These are phyloP conservation scores for Solanum chacoense DNA, from an alignment of 305 asterid genomes.

Conservation along the genomic window DNA sequence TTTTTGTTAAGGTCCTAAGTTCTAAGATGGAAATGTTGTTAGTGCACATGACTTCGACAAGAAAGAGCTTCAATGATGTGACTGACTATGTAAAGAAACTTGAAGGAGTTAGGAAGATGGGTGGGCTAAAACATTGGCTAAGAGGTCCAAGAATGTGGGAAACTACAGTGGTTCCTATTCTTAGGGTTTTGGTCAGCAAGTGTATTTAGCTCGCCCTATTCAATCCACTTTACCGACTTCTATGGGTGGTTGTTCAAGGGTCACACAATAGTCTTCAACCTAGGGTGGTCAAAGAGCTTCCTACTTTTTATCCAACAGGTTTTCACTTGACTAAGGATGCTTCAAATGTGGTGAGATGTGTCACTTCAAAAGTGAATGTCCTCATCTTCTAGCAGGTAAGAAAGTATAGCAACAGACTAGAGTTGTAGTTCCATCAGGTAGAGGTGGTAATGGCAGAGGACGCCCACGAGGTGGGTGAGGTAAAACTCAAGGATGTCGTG, in stretches of 20 bases:
- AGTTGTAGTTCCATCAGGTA: background rate
- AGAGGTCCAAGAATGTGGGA: background rate
- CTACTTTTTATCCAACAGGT: background rate
- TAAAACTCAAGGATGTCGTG: background rate
- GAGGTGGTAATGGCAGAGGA: background rate
- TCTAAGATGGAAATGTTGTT: background rate
- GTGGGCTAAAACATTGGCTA: background rate
- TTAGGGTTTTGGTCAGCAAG: background rate
- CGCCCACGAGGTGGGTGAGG: background rate
- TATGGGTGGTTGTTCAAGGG: background rate
- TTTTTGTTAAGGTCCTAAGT: background rate
- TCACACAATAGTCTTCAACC: background rate
- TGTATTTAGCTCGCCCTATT: background rate
- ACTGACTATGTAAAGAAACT: background rate
- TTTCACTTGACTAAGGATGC: background rate
- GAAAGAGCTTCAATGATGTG: background rate
- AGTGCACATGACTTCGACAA: background rate
- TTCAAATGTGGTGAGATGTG: background rate
- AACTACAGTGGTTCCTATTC: background rate
- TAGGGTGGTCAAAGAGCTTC: background rate
- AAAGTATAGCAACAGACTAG: background rate
- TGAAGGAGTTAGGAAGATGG: background rate
- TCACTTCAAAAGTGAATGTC: background rate
- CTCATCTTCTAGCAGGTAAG: background rate
- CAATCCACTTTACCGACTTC: background rate